Evolutionary conservation across 2,329 filamentous ascomycete species (phyloP).

Genomic region (Huntiella bhutanensis): DNA sequence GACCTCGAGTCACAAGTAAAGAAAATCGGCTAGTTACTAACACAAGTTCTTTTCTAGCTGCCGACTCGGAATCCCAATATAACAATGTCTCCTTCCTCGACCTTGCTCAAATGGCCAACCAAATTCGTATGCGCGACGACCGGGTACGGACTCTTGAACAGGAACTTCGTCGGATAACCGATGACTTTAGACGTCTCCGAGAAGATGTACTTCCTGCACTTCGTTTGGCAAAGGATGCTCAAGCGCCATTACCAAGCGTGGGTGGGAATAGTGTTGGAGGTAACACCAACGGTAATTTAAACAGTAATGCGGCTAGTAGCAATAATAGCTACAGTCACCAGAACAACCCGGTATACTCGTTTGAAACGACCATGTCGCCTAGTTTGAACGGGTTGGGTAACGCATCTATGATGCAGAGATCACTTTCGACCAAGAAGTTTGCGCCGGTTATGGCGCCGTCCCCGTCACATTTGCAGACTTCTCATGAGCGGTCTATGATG

Average conservation of each 20-base stretch:
- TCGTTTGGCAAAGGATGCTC: conserved; percentile 77
- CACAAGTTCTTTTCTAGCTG: conserved; percentile 35
- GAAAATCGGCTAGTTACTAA: neutral
- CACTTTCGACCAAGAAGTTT: conserved; percentile 59
- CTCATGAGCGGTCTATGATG: conserved; percentile 45
- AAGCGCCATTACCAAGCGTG: conserved; percentile 54
- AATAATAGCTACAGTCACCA: neutral
- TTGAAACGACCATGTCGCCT: conserved; percentile 28
- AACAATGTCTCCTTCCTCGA: conserved; percentile 81
- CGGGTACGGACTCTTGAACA: conserved; percentile 68
- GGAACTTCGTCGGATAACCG: conserved; percentile 64
- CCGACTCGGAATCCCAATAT: conserved; percentile 72
- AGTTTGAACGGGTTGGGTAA: conserved; percentile 38
- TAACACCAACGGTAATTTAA: neutral
- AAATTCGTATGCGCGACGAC: conserved; percentile 77
- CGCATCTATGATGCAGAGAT: conserved; percentile 41
- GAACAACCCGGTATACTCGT: conserved; percentile 9
- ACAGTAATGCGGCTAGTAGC: neutral
- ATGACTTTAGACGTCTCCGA: conserved; percentile 73
- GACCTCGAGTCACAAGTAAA: neutral
- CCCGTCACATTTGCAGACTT: conserved; percentile 51
- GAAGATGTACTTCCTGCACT: conserved; percentile 85
- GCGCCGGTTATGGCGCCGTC: conserved; percentile 57
- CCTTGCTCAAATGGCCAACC: conserved; percentile 75
- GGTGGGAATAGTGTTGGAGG: conserved; percentile 13